Evolutionary conservation across 1,139 yeast species (phyloP), one percentile per base, ranked within the genome.

Genomic region (Protomyces arabidopsidicola): DNA sequence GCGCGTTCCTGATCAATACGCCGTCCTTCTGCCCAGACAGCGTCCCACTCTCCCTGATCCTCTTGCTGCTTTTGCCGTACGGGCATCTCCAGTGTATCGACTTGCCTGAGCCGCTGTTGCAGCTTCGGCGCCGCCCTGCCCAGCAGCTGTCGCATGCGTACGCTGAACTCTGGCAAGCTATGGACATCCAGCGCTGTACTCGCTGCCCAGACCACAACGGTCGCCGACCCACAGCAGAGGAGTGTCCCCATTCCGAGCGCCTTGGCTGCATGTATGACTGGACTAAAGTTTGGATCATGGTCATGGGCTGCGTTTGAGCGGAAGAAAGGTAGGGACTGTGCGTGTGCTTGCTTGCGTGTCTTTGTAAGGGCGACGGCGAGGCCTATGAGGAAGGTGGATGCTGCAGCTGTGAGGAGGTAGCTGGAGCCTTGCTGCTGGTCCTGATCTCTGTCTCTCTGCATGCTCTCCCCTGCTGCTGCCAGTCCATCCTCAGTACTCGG

Each of bases 231-330:
- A 27, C 42, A 36, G 45, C 62, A 58, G 20, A 58, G 45, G 12
- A 38, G 20, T 1, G 62, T 58, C 2, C 62, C 62, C 10, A 58
- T 39, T n/a, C 55, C 62, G 35, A 58, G 52, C 12, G 62, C 62
- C 20, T 58, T 53, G 9, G 62, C 62, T 14, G 62, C 62, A 24
- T 58, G 62, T n/a, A 58, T 31, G 52, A 58, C 62, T 3, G 62
- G 62, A 20, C 56, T 58, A 36, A 58, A 58, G 56, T 9, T 2
- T 5, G 56, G 62, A 52, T 58, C 62, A 39, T 39, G 45, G 10
- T n/a, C 22, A 10, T 18, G 14, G 18, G 16, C 52, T 2, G 34
- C 39, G 42, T 58, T 58, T 27, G 56, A 38, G n/a, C 38, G 42
- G 56, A 58, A 58, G 35, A 58, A 58, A 10, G 56, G 62, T 24